Evolutionary conservation across 1,284 basidiomycete genomes (phyloP), one percentile per base, ranked within the genome.

Genomic region (Agroathelia rolfsii): DNA sequence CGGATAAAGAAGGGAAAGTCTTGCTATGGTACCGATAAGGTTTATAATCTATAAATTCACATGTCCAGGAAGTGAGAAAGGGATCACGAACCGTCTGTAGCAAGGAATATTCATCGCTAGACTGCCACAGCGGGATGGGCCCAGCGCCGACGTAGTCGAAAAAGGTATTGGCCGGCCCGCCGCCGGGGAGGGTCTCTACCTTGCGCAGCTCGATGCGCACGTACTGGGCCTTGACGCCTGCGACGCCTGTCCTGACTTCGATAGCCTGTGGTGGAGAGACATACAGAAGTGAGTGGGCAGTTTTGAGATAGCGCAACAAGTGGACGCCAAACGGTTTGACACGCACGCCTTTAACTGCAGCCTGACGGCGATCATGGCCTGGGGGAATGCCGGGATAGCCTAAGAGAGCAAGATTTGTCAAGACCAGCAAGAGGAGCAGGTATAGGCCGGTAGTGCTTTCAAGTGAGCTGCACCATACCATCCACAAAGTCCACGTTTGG

Each of bases 221-320:
- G 77, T 83, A 90, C 58, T 88, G 87, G 15, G 84, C 84, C 62
- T 88, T 90, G 48, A 84, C 72, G n/a, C 81, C 79, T 42, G 72
- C 63, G 3, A 66, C 61, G 7, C 73, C 76, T 13, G 78, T 64
- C 21, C 87, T 75, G 6, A 92, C 69, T 56, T 92, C 87, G 39
- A 92, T 69, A n/a, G 81, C 75, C 83, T 86, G 45, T 23, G 34
- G 30, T 21, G 41, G 30, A n/a, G 28, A 12, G 19, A 17, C 20
- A 22, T 24, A 34, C 17, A 30, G 20, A 25, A 19, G 28, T 40
- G 13, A 7, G 19, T 17, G 10, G 10, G 28, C 26, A 18, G 15
- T 8, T 11, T 28, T 19, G 15, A 22, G n/a, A 31, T 21, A 27
- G 35, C 29, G 20, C 24, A 25, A n/a, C 22, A 18, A 22, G 37